Percentiles rank a stretch among this genome's conserved stretches.
Conservation (phyloP, 768 basidiomycete species). For the Brasilioporus rufonigricans region DNA sequence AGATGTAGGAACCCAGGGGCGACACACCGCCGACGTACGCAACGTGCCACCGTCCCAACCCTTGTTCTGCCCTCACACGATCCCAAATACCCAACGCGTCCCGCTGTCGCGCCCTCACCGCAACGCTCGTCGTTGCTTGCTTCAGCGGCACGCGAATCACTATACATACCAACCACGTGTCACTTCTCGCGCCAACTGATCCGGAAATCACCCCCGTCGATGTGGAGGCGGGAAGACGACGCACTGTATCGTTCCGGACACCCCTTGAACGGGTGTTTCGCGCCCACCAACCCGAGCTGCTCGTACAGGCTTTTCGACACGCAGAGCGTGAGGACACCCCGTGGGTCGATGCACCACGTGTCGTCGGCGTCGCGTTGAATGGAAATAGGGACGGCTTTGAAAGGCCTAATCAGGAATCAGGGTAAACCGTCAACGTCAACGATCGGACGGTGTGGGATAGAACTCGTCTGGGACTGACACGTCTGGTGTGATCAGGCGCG, state of each 20-base stretch:
- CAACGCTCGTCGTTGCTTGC: constrained; percentile 36
- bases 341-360: constrained; percentile 68
- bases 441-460: background rate
- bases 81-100: constrained; percentile 53
- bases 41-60: constrained; percentile 44
- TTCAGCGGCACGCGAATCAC: constrained; percentile 49
- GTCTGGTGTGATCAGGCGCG: constrained; percentile 17
- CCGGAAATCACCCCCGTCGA: no score
- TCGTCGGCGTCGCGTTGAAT: constrained; percentile 41
- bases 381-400: constrained; percentile 37
- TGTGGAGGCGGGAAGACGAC: constrained; percentile 14
- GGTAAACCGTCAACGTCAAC: background rate
- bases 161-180: constrained; percentile 21
- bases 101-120: constrained; percentile 37
- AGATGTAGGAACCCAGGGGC: background rate
- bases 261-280: constrained; percentile 50
- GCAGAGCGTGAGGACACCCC: constrained; percentile 56
- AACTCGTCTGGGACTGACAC: no score
- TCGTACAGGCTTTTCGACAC: constrained; percentile 60
- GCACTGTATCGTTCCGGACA: constrained; percentile 48
- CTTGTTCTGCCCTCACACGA: constrained; percentile 33
- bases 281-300: constrained; percentile 57
- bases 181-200: background rate
- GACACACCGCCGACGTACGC: constrained; percentile 29
- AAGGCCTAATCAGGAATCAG: constrained; percentile 32